phyloP scores from a whole-genome alignment of 1,284 basidiomycete genomes.

The Farysia itapuensis region DNA sequence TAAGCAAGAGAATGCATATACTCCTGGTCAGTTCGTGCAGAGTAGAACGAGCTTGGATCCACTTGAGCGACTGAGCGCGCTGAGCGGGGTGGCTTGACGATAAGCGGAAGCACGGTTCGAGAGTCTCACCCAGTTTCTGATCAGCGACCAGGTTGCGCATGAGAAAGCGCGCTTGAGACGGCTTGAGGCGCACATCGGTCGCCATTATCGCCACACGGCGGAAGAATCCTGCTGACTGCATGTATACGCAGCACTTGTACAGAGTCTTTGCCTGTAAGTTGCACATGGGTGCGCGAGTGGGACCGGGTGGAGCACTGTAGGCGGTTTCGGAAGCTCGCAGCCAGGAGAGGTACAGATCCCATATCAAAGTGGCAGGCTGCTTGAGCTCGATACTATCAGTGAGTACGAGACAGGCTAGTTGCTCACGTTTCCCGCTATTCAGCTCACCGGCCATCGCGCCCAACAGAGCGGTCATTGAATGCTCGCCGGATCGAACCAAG shows the following conservation, averaged over 20 bases:
- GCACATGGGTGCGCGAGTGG: conserved; percentile 4
- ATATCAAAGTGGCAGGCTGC: conserved; percentile 5
- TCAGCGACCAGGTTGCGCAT: conserved; percentile 19
- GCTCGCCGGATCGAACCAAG: conserved; percentile 14
- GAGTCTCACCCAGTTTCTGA: conserved; percentile 3
- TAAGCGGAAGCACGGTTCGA: too few species aligned
- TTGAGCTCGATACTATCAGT: conserved; percentile 2
- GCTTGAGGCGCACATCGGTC: conserved; percentile 22
- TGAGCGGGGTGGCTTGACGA: neutral
- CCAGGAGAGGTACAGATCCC: conserved; percentile 22
- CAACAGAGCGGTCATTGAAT: conserved; percentile 9
- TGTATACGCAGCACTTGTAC: conserved; percentile 9
- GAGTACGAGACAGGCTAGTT: conserved; percentile 15
- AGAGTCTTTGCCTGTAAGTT: conserved; percentile 18
- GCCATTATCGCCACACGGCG: conserved; percentile 15
- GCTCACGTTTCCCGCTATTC: conserved; percentile 3
- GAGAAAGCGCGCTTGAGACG: conserved; percentile 31
- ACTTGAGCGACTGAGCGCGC: too few species aligned
- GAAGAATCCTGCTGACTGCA: conserved; percentile 7
- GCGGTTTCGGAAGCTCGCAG: neutral
- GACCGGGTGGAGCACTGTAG: neutral
- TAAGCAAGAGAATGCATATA: conserved; percentile 20
- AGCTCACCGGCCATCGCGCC: conserved; percentile 1
- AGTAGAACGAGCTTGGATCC: conserved; percentile 1
- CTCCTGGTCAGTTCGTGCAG: conserved; percentile 9